Base-by-base conservation (phyloP, 106 monocot genomes). In the Dioscorea alata region DNA sequence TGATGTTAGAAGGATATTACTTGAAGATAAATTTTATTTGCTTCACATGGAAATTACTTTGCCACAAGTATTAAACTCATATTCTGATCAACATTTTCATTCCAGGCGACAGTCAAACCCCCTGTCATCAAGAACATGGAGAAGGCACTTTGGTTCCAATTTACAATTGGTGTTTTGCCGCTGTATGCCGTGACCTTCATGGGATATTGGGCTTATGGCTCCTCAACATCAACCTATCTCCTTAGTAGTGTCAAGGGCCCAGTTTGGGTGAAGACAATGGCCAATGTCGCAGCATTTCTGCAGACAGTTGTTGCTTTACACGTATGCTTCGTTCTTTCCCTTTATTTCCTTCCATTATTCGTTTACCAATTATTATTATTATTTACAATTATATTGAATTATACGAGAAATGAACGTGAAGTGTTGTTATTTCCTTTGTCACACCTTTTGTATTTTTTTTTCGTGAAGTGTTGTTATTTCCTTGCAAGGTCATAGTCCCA, bases 131-230 rank as follows among this genome's bases (percentile, higher is more conserved):
- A 70, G 71, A 88, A 88, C 68, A 88, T 88, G 88, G 82, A 82
- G 69, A 88, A 85, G 51, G 88, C 88, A 21, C 81, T 90, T 33
- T 83, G 77, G 78, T 81, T 90, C 65, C 90, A 90, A 56, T 90
- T 86, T 66, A 83, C 85, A 10, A 17, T 78, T 20, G 90, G 90
- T 48, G 57, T 57, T 18, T 70, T 86, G 61, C 85, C 86, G 13
- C 28, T 86, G 22, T 90, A 83, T 81, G 83, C 83, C 54, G 86
- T 90, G 12, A 86, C 75, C 12, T 86, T 90, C 57, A 72, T 78
- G 65, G 90, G 90, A 1, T 90, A 90, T 69, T 90, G 90, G 90
- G 90, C 90, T 22, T 90, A 90, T 75, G 90, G 90, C 2, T 90
- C 86, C n/a, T 86, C 85, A 63, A 83, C 86, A 42, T 90, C 90